Conservation (phyloP, 306 rosid genomes). For the Vigna radiata region DNA sequence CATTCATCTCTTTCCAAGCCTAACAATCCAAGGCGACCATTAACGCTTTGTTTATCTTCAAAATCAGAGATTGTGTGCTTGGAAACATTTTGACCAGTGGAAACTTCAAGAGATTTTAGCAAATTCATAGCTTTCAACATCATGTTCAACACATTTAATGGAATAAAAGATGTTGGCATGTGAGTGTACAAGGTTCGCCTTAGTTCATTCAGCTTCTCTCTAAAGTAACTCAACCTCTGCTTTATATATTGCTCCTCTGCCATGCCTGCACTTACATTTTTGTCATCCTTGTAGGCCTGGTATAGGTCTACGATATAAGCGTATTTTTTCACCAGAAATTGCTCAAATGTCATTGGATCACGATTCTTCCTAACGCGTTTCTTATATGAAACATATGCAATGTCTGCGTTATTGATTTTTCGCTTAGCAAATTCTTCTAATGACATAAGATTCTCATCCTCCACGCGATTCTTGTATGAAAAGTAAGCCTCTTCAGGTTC, state of each 20-base stretch:
- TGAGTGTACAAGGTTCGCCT: slow-evolving; percentile 50
- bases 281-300: slow-evolving; percentile 13
- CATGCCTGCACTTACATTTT: slow-evolving; percentile 5
- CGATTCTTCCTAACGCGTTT: not conserved
- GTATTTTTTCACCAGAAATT: slow-evolving; percentile 42
- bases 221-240: slow-evolving; percentile 28
- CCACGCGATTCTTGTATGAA: not conserved
- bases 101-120: slow-evolving; percentile 38
- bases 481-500: slow-evolving; percentile 33
- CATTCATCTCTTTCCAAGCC: slow-evolving; percentile 9
- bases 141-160: slow-evolving; percentile 21
- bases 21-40: slow-evolving; percentile 11
- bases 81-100: not conserved
- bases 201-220: slow-evolving; percentile 18
- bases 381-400: slow-evolving; percentile 30
- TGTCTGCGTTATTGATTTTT: not conserved
- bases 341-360: slow-evolving; percentile 40
- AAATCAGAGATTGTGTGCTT: not conserved
- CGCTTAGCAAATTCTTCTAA: slow-evolving; percentile 45
- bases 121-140: slow-evolving; percentile 40
- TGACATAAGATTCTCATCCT: slow-evolving; percentile 32
- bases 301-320: slow-evolving; percentile 15
- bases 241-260: slow-evolving; percentile 47
- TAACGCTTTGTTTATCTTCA: not conserved
- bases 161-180: slow-evolving; percentile 57